Percentiles rank a stretch among this genome's conserved stretches.
These are phyloP conservation scores for Mycena metata DNA, from an alignment of 768 basidiomycete genomes.

Conservation along the genomic window DNA sequence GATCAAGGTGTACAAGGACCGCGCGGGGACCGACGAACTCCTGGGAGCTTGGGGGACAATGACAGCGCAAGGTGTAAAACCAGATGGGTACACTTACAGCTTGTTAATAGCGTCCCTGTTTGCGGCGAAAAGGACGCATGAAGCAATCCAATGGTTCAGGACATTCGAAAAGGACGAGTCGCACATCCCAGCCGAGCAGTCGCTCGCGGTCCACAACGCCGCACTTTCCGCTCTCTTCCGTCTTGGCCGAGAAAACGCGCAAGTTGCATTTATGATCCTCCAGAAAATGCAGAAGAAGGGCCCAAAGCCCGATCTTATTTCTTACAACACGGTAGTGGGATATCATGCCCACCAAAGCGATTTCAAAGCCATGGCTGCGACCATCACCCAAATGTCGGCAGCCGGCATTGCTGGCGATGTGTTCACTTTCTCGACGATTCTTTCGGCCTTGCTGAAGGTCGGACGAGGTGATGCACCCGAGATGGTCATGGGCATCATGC, in stretches of 20 bases:
- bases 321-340: constrained; percentile 86
- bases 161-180: constrained; percentile 60
- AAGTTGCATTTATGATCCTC: constrained; percentile 52
- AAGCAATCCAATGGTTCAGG: constrained; percentile 65
- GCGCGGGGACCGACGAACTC: constrained; percentile 65
- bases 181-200: constrained; percentile 40
- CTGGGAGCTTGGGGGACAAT: constrained; percentile 76
- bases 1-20: constrained; percentile 70
- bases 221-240: constrained; percentile 76
- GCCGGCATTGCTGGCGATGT: constrained; percentile 77
- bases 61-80: constrained; percentile 65
- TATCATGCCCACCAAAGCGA: constrained; percentile 75
- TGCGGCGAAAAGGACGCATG: constrained; percentile 61
- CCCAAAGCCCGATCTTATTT: constrained; percentile 76
- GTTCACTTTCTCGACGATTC: constrained; percentile 88
- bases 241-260: constrained; percentile 55
- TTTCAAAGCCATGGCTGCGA: constrained; percentile 68
- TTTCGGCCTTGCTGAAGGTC: constrained; percentile 80
- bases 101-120: constrained; percentile 77
- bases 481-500: constrained; percentile 80
- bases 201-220: constrained; percentile 76
- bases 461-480: constrained; percentile 76
- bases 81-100: constrained; percentile 75
- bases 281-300: constrained; percentile 61
- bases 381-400: constrained; percentile 70